Evolutionary conservation across 331 rosid species (phyloP).

Genomic region (Erythrophleum ivorense): DNA sequence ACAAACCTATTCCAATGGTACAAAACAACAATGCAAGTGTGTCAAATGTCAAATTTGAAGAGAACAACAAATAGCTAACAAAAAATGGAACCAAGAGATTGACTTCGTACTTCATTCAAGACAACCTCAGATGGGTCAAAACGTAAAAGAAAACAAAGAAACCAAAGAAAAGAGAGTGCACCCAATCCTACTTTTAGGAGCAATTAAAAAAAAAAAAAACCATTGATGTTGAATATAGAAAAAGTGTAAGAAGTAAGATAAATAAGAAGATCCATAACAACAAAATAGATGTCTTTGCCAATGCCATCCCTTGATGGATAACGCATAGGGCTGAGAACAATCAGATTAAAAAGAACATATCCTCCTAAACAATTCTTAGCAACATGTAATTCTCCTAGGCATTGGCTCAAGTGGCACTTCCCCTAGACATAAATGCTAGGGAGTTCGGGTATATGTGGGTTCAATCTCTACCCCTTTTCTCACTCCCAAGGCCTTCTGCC

Average conservation of each 20-base stretch:
- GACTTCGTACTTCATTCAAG: constrained; percentile 15
- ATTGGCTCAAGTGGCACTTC: not conserved
- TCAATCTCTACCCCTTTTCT: not conserved
- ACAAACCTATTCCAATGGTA: not conserved
- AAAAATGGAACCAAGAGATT: constrained; percentile 15
- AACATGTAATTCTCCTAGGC: constrained; percentile 15
- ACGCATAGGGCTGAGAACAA: constrained; percentile 6
- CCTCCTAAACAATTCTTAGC: not conserved
- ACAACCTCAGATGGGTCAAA: constrained; percentile 30
- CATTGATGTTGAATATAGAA: not conserved
- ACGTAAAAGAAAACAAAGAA: not conserved
- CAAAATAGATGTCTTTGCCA: not conserved
- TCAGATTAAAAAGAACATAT: not conserved
- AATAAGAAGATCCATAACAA: not conserved
- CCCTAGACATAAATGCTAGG: not conserved
- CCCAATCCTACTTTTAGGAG: constrained; percentile 16
- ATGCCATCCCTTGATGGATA: constrained; percentile 2
- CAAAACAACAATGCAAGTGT: constrained; percentile 4
- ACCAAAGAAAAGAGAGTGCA: not conserved
- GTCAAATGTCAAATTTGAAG: not conserved
- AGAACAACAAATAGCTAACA: not conserved
- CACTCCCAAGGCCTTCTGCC: not conserved
- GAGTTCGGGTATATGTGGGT: not conserved
- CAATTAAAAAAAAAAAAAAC: not conserved
- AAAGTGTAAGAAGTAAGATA: constrained; percentile 1